A percentile compares a stretch with the other conserved stretches of the same genome.
phyloP scores from a whole-genome alignment of 2,329 filamentous ascomycete species.

The Rutstroemia sp. region DNA sequence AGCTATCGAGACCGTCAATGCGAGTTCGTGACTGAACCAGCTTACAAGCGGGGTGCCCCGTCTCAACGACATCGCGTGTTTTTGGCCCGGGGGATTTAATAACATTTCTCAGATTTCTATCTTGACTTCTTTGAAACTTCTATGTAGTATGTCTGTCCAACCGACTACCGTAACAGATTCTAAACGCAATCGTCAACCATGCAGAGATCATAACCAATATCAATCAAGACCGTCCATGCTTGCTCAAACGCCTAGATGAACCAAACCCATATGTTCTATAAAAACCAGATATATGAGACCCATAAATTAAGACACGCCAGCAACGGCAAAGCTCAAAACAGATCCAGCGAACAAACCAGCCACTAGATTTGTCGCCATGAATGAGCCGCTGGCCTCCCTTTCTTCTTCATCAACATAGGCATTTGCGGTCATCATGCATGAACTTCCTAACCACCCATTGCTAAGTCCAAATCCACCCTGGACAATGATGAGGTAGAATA shows the following conservation, averaged over 20 bases:
- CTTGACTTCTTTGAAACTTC: too few species aligned
- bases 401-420: constrained; percentile 78
- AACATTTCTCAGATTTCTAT: too few species aligned
- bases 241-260: background rate
- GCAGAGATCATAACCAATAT: too few species aligned
- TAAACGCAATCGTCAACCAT: too few species aligned
- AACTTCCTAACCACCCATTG: constrained; percentile 81
- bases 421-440: constrained; percentile 84
- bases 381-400: constrained; percentile 80
- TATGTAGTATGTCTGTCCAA: too few species aligned
- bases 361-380: constrained; percentile 90
- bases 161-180: too few species aligned
- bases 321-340: constrained; percentile 73
- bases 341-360: constrained; percentile 79
- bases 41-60: too few species aligned
- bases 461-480: constrained; percentile 77
- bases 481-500: constrained; percentile 80
- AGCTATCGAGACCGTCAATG: too few species aligned
- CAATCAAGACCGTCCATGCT: too few species aligned
- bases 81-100: too few species aligned
- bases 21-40: too few species aligned
- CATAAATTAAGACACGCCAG: constrained; percentile 25
- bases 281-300: background rate
- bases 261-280: background rate
- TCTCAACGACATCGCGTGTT: too few species aligned